Base-by-base conservation (phyloP, 805 yeast genomes). In the Tetrapisispora pingtungensis region DNA sequence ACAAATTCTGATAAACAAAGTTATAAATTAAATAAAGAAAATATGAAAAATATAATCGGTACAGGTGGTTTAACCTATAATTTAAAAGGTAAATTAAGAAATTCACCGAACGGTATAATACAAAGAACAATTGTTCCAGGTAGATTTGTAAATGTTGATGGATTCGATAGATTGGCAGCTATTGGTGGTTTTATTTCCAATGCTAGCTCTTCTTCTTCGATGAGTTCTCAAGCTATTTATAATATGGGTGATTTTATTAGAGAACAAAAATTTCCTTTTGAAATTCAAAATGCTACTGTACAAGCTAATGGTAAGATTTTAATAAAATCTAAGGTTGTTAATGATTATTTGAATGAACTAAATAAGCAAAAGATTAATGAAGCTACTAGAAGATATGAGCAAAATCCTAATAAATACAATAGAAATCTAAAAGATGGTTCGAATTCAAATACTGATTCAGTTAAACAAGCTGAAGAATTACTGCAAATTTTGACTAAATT, bases 31-130 rank as follows among this genome's bases (percentile, higher is more conserved):
- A 40, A 33, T 26, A 40, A 32, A 40, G 19, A 24, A 10, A 18
- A n/a, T 15, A 40, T 32, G 24, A 49, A 49, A 35, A 60, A 61
- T 24, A 59, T 77, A 38, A 73, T 80, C 43, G 94, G 88, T 28
- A 75, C 84, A 7, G 95, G 83, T 26, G 95, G 95, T 7, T 70
- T 85, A 47, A 74, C 85, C 1, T 86, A 84, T 55, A 70, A 69
- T 33, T 73, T 82, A 48, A 73, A 71, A 46, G 95, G 95, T 7
- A 74, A 86, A 59, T 65, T 86, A 33, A 58, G 68, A 46, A 82
- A 78, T 59, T 70, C 83, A 4, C 93, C 94, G 19, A 77, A 80
- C 54, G 95, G 95, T 41, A 64, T 78, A 20, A 66, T 73, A 39
- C 62, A 65, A 12, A 74, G 73, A 24, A 66, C 66, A 43, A 69